Evolutionary conservation across 1,139 yeast species (phyloP).

Genomic region (Zygosaccharomyces sapae): DNA sequence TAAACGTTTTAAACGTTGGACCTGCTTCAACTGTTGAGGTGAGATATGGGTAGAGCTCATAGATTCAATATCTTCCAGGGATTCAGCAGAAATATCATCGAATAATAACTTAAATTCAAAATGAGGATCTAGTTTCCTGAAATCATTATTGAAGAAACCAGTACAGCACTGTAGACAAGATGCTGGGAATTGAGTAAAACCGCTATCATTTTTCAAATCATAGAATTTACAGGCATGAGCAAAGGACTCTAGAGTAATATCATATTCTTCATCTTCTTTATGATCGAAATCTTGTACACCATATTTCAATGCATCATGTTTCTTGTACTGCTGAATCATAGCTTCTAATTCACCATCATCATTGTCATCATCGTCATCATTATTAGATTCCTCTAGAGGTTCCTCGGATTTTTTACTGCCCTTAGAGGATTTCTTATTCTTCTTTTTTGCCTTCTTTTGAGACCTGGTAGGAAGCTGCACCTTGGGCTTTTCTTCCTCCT

Average conservation of each 20-base stretch:
- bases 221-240: constrained; percentile 35
- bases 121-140: constrained; percentile 70
- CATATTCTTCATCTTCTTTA: constrained; percentile 11
- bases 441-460: constrained; percentile 21
- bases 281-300: constrained; percentile 10
- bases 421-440: constrained; percentile 25
- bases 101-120: constrained; percentile 69
- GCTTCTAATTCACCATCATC: constrained; percentile 35
- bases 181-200: constrained; percentile 45
- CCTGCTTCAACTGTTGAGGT: constrained; percentile 63
- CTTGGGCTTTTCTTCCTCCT: constrained; percentile 10
- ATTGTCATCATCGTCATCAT: constrained; percentile 22
- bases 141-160: constrained; percentile 42
- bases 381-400: constrained; percentile 14
- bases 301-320: constrained; percentile 20
- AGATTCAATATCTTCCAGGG: constrained; percentile 70
- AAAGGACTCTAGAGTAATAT: constrained; percentile 36
- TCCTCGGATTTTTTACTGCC: constrained; percentile 16
- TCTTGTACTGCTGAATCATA: constrained; percentile 29
- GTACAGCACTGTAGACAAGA: constrained; percentile 41
- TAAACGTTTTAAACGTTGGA: constrained; percentile 55
- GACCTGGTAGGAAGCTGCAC: constrained; percentile 29
- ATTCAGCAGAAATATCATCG: constrained; percentile 66
- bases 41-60: constrained; percentile 49
- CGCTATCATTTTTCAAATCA: constrained; percentile 37